Percentiles rank a stretch among this genome's conserved stretches.
These are phyloP conservation scores for Delonix regia DNA, from an alignment of 306 rosid species.

Conservation along the genomic window DNA sequence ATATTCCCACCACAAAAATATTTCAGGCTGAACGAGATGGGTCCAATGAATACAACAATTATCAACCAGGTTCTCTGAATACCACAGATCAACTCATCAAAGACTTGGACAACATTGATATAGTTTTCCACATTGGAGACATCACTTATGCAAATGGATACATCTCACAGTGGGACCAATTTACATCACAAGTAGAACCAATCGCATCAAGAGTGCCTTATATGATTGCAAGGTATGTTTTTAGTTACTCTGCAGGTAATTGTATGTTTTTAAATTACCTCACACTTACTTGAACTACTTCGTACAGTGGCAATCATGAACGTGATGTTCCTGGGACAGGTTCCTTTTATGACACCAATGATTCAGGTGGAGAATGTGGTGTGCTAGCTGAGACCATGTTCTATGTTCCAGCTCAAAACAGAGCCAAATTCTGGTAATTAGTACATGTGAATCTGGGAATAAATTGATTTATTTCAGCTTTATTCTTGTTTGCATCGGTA, in stretches of 20 bases:
- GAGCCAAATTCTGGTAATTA: slow-evolving; percentile 80
- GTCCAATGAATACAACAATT: slow-evolving; percentile 73
- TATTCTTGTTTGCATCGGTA: no score
- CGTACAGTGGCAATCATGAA: slow-evolving; percentile 80
- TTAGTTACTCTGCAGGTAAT: not conserved
- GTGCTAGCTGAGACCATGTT: slow-evolving; percentile 80
- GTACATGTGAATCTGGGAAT: not conserved
- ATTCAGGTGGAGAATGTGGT: slow-evolving; percentile 97
- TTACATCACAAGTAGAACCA: slow-evolving; percentile 82
- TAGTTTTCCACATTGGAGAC: slow-evolving; percentile 86
- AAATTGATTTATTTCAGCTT: no score
- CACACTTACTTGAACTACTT: not conserved
- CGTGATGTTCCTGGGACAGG: slow-evolving; percentile 56
- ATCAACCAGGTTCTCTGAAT: slow-evolving; percentile 80
- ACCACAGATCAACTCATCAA: slow-evolving; percentile 72
- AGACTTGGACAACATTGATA: slow-evolving; percentile 66
- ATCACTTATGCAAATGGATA: slow-evolving; percentile 79
- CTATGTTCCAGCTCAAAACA: slow-evolving; percentile 78
- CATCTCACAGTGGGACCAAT: slow-evolving; percentile 91
- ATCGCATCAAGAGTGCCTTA: slow-evolving; percentile 75
- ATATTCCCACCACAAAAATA: not conserved
- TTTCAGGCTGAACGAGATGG: slow-evolving; percentile 91
- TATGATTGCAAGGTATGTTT: slow-evolving; percentile 79
- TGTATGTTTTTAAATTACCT: not conserved
- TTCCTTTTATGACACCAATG: slow-evolving; percentile 61